Conservation (phyloP, 2,329 filamentous ascomycete genomes). For the Neocucurbitaria cava region DNA sequence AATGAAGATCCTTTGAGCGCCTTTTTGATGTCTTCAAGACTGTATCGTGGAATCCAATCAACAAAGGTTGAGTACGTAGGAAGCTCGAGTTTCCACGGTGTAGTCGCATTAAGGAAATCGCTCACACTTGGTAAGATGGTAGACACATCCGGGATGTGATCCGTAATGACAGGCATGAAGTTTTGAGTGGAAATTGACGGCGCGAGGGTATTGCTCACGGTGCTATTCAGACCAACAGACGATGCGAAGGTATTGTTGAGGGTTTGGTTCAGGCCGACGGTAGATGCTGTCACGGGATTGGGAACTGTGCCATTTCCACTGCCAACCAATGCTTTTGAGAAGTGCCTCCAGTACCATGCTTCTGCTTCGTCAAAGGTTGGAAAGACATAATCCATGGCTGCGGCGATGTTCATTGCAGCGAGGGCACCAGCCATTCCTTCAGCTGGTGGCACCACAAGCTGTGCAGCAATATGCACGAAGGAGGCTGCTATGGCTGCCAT, state of each 20-base stretch:
- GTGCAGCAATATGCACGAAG: not conserved
- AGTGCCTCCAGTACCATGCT: not conserved
- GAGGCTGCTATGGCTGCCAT: not conserved
- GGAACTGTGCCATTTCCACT: not conserved
- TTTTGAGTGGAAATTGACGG: not conserved
- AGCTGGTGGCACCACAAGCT: not conserved
- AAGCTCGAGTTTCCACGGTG: not conserved
- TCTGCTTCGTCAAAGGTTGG: not conserved
- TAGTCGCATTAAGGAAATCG: not conserved
- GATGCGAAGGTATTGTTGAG: not conserved
- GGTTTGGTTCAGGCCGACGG: not conserved
- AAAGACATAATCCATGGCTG: not conserved
- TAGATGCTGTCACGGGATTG: too few species aligned
- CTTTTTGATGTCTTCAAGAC: too few species aligned
- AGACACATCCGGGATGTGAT: not conserved
- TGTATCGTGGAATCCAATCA: too few species aligned
- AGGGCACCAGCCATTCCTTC: not conserved
- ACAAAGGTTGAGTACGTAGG: not conserved
- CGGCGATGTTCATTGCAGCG: not conserved
- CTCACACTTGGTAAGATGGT: not conserved
- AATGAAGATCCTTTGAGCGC: too few species aligned
- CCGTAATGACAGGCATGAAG: not conserved
- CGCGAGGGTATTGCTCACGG: not conserved
- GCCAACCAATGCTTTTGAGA: not conserved
- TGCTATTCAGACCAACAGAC: not conserved